Evolutionary conservation across 2,329 filamentous ascomycete species (phyloP), one percentile per base, ranked within the genome.

Genomic region (Fusarium siculi): DNA sequence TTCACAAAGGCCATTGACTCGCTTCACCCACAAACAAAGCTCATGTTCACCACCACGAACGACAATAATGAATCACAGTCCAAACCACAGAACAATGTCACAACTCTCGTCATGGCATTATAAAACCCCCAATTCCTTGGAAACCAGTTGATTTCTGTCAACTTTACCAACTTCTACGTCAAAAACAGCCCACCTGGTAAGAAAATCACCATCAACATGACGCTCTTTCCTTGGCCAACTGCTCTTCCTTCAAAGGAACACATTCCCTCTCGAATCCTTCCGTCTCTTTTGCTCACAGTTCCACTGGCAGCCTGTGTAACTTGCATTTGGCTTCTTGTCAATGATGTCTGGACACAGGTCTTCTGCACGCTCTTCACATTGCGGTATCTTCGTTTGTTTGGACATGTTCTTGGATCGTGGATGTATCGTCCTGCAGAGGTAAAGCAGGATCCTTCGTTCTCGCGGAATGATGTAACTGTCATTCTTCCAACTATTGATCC

Each of bases 401-500:
- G 85, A 34, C 82, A 87, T 72, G 56, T 84, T 4, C 32, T 85
- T 2, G 82, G 81, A 0, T 86, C 82, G 54, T 82, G 79, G 70
- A 50, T 79, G 1, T 88, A 87, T 69, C 74, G 74, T 0, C 81
- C 86, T 9, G 73, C 79, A 0, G 72, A 77, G 0, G 65, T 80
- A 1, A 75, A 70, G 0, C 32, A 23, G 0, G 73, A 78, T 6
- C 83, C 85, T 0, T 74, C 55, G 0, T 82, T 83, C 67, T 74
- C 67, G 10, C 73, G 76, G 7, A 56, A 65, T 4, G 84, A 90
- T 42, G 84, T 85, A 55, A 87, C 87, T 0, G 84, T 89, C 25
- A 81, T 90, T 50, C 76, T 90, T 5, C 86, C 88, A 0, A 90
- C 87, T 0, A 80, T 88, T 7, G 84, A 86, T 18, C 85, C 87